Evolutionary conservation across 192 early-diverging fungal genomes (phyloP).

Genomic region (Entrophospora sp.): DNA sequence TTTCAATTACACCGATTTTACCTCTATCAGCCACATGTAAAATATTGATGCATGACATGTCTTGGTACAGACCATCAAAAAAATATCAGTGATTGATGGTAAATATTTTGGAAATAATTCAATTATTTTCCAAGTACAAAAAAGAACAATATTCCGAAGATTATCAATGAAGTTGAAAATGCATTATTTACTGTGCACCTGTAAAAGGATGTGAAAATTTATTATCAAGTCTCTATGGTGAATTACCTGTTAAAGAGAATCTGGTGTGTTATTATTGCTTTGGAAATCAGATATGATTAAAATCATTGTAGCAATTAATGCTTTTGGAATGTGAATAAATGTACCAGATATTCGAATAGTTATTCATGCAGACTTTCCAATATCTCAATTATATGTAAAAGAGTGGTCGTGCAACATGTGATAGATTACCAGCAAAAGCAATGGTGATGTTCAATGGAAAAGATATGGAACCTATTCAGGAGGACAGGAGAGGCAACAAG

Average conservation of each 20-base stretch:
- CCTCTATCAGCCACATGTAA: slow-evolving; percentile 87
- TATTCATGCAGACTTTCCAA: slow-evolving; percentile 62
- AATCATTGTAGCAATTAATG: slow-evolving; percentile 70
- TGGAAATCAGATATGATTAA: too few species aligned
- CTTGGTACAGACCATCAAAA: slow-evolving; percentile 59
- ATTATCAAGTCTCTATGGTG: slow-evolving; percentile 46
- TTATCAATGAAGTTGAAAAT: slow-evolving; percentile 55
- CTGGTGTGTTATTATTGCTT: too few species aligned
- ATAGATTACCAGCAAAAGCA: too few species aligned
- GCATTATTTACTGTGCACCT: slow-evolving; percentile 89
- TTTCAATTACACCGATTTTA: slow-evolving; percentile 75
- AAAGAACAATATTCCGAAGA: neutral
- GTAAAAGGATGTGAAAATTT: slow-evolving; percentile 73
- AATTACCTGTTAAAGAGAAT: neutral
- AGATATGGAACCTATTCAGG: too few species aligned
- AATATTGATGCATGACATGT: slow-evolving; percentile 63
- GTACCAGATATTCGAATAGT: slow-evolving; percentile 63
- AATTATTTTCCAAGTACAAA: slow-evolving; percentile 63
- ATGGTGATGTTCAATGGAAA: too few species aligned
- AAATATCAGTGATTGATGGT: slow-evolving; percentile 53
- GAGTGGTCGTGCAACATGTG: too few species aligned
- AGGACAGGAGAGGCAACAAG: too few species aligned
- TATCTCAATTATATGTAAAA: too few species aligned
- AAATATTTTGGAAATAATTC: slow-evolving; percentile 83
- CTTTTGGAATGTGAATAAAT: slow-evolving; percentile 71